Conservation (phyloP, 768 basidiomycete species). For the Gyrodon lividus region DNA sequence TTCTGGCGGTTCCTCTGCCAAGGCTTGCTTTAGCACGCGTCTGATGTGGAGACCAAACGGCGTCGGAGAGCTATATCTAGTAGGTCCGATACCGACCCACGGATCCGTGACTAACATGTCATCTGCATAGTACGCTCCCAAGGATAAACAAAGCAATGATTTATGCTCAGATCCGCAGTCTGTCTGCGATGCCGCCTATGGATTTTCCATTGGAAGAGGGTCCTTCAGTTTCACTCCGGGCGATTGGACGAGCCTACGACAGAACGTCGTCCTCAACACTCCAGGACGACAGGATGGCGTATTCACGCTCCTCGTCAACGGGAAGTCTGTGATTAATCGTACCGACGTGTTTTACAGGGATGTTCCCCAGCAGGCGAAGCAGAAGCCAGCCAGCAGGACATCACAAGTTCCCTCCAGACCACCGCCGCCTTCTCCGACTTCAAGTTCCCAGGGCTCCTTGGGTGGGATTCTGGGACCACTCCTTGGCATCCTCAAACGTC, state of each 20-base stretch:
- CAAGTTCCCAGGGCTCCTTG: background rate
- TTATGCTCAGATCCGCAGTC: slow-evolving; percentile 61
- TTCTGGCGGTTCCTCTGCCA: slow-evolving; percentile 72
- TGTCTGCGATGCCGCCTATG: slow-evolving; percentile 64
- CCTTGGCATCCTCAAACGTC: slow-evolving; percentile 2
- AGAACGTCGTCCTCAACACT: slow-evolving; percentile 71
- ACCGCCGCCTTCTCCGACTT: background rate
- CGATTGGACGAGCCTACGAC: slow-evolving; percentile 69
- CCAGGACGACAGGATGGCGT: slow-evolving; percentile 68
- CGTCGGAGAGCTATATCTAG: slow-evolving; percentile 73
- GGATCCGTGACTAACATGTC: background rate
- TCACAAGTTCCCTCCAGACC: background rate
- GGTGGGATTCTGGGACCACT: slow-evolving; percentile 10
- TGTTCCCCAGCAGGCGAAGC: slow-evolving; percentile 14
- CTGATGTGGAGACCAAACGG: slow-evolving; percentile 79
- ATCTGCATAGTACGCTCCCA: slow-evolving; percentile 64
- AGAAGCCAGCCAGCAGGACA: background rate
- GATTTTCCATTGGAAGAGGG: slow-evolving; percentile 73
- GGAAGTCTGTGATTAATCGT: slow-evolving; percentile 48
- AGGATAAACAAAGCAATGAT: slow-evolving; percentile 58
- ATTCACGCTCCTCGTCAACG: slow-evolving; percentile 67
- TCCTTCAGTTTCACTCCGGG: slow-evolving; percentile 62
- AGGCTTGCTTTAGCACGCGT: slow-evolving; percentile 78
- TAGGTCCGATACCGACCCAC: slow-evolving; percentile 32
- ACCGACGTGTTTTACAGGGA: slow-evolving; percentile 64